Base-by-base conservation (phyloP, 2,329 filamentous ascomycete genomes). In the Pezicula rhizophila region DNA sequence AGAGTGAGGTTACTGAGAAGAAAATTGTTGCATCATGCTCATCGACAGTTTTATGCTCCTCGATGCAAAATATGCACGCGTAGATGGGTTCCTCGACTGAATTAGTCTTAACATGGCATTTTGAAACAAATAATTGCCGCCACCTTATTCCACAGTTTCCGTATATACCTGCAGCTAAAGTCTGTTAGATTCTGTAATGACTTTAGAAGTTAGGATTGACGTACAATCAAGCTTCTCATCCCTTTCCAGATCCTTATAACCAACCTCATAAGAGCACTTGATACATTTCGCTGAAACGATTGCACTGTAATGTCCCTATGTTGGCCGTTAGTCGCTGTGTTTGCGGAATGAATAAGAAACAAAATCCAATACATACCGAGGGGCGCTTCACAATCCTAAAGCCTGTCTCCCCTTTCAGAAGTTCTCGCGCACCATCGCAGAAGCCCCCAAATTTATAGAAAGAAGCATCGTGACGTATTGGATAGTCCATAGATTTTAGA, bases 1-100 rank as follows among this genome's bases (percentile, higher is more conserved):
- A 60, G 11, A 65, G 50, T 20, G 57, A 51, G 5, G 42, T 34
- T 10, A 59, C 56, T 2, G 60, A 60, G 47, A 63, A 65, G 52
- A 65, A 65, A 20, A 65, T 50, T 2, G 62, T 65, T 2, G 62
- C 62, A 28, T 65, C 62, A 33, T 63, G 60, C n/a, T 61, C 58
- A 48, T 64, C 61, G 12, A 63, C 50, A 8, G 61, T 65, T 28
- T 50, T 55, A 41, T 59, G 51, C 48, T 61, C 57, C 40, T 63
- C 54, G 25, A 63, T 54, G 47, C 62, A 65, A 47, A 64, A 65
- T 31, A 63, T 52, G 35, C 62, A 65, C n/a, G 58, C 62, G 44
- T 61, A 65, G n/a, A 57, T 41, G n/a, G 59, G 52, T n/a, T 60
- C 55, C 20, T 63, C 59, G 10, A 59, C 46, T 4, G 58, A 56